Percentiles rank a stretch among this genome's conserved stretches.
Evolutionary conservation across 225 moss, liverwort and hornwort genomes (phyloP).

Genomic region (Takakia lepidozioides): DNA sequence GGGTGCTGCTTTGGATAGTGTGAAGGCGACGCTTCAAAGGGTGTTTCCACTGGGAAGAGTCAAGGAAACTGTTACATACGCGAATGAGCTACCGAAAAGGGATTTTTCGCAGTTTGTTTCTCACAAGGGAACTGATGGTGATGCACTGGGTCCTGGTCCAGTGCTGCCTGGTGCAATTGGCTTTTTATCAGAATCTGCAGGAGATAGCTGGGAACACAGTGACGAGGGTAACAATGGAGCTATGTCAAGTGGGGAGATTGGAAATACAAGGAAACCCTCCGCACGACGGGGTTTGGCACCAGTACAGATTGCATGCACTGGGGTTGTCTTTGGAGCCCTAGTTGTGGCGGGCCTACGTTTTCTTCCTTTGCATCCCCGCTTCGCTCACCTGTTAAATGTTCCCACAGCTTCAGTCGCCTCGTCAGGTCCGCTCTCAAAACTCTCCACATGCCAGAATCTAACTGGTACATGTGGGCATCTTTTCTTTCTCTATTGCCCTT

Average conservation of each 20-base stretch:
- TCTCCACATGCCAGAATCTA: no score
- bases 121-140: conserved; percentile 48
- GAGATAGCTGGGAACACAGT: conserved; percentile 37
- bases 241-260: conserved; percentile 14
- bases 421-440: conserved; percentile 63
- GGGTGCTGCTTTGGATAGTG: conserved; percentile 60
- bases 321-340: conserved; percentile 67
- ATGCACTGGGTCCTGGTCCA: conserved; percentile 19
- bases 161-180: conserved; percentile 1
- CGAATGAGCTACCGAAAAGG: conserved; percentile 29
- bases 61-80: conserved; percentile 26
- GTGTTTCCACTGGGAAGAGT: conserved; percentile 67
- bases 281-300: conserved; percentile 22
- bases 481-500: no score
- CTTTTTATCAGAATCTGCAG: conserved; percentile 20
- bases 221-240: conserved; percentile 26
- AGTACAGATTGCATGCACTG: conserved; percentile 51
- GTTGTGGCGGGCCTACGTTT: conserved; percentile 60
- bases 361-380: conserved; percentile 33
- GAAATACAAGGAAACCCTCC: conserved; percentile 13
- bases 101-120: conserved; percentile 55
- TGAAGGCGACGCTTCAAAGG: conserved; percentile 71
- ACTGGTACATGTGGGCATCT: no score
- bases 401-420: conserved; percentile 29
- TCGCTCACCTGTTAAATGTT: conserved; percentile 20